Evolutionary conservation across 192 early-diverging fungal genomes (phyloP), one percentile per base, ranked within the genome.

Genomic region (Coemansia interrupta): DNA sequence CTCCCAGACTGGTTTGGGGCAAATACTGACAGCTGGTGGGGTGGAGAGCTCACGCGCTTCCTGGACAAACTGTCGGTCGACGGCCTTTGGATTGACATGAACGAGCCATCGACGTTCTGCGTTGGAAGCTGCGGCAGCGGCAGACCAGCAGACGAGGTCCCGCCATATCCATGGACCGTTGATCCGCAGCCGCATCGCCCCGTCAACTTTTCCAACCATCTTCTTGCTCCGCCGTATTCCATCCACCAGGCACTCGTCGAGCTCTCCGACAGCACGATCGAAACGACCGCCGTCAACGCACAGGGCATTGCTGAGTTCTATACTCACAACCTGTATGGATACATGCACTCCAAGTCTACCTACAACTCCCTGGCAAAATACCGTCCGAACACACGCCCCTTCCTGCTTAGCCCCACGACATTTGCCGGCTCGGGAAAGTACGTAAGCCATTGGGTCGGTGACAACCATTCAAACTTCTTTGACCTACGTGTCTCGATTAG

Each of bases 71-170:
- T 74, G 8, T 58, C 72, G 0, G 76, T 85, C 17, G 85, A 83
- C 54, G 73, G 82, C 40, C 66, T 87, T 28, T 88, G 86, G 86
- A 84, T 88, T 29, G 86, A 88, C 56, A 88, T 88, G 86, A 88
- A 88, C 66, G 86, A 87, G 61, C 74, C 85, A 1, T 69, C 78
- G 11, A 84, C 71, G 57, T 87, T 87, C 51, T 87, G 86, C 61
- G 70, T 74, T n/a, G 86, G 86, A 8, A 58, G 72, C 22, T 86
- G 85, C 18, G 74, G 78, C 39, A 56, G 72, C 3, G 61, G 67
- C 1, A 60, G 60, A 29, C 58, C 52, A 7, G 59, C 65, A 8
- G 55, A 39, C 23, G 54, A 49, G 18, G 56, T 58, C 0, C 63
- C 64, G 29, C 29, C 32, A 2, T 56, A 48, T 53, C 54, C 69